A percentile compares a stretch with the other conserved stretches of the same genome.
phyloP scores from a whole-genome alignment of 331 rosid species.

The Pyracantha coccinea region DNA sequence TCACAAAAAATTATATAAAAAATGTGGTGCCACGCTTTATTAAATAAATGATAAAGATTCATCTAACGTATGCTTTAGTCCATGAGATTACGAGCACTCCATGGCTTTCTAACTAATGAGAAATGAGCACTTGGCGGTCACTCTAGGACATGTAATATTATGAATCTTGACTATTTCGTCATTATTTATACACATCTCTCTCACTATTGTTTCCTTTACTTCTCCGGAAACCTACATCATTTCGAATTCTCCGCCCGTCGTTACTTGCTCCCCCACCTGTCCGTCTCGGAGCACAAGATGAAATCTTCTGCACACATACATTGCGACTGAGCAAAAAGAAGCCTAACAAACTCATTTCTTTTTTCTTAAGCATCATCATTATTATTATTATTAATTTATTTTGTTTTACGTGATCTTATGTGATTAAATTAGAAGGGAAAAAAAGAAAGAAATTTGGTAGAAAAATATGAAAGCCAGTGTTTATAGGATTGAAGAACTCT shows the following conservation, averaged over 20 bases:
- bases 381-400: background rate
- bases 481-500: background rate
- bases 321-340: background rate
- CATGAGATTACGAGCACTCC: background rate
- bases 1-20: no score
- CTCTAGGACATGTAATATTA: background rate
- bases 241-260: background rate
- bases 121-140: background rate
- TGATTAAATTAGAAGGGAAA: background rate
- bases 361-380: background rate
- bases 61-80: background rate
- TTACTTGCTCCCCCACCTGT: background rate
- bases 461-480: background rate
- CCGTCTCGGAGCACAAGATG: background rate
- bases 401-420: background rate
- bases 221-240: conserved; percentile 28
- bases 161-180: conserved; percentile 34
- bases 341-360: background rate
- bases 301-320: background rate
- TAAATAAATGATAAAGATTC: background rate
- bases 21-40: no score
- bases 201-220: conserved; percentile 32
- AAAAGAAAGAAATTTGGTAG: no score
- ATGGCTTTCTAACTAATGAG: background rate
- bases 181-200: conserved; percentile 2